Percentiles rank a stretch among this genome's conserved stretches.
Evolutionary conservation across 2,329 filamentous ascomycete genomes (phyloP).

Genomic region (Colletotrichum limetticola): DNA sequence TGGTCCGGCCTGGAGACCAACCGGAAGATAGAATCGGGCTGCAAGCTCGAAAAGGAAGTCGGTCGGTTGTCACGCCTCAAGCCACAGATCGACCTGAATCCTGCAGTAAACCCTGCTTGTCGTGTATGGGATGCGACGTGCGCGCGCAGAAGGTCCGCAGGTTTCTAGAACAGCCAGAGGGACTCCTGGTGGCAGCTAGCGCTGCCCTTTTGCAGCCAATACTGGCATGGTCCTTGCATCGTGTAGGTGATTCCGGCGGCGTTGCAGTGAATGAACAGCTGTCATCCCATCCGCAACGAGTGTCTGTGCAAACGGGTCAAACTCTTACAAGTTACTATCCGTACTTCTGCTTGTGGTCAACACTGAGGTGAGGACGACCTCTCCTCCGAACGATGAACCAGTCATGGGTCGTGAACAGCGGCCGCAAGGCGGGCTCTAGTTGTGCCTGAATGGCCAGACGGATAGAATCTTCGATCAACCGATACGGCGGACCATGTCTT

Average conservation of each 20-base stretch:
- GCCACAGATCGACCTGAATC: slow-evolving; percentile 30
- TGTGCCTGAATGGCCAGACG: not conserved
- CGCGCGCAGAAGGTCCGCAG: slow-evolving; percentile 10
- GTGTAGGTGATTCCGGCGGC: not conserved
- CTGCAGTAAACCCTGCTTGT: slow-evolving; percentile 28
- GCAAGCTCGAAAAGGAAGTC: slow-evolving; percentile 34
- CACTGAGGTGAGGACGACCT: not conserved
- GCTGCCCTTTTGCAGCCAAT: slow-evolving; percentile 14
- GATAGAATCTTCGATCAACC: not conserved
- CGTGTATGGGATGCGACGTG: not conserved
- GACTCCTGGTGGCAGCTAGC: not conserved
- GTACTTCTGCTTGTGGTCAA: not conserved
- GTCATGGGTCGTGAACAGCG: too few species aligned
- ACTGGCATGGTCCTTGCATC: not conserved
- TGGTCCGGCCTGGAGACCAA: slow-evolving; percentile 12
- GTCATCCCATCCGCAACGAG: slow-evolving; percentile 1
- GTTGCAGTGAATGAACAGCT: not conserved
- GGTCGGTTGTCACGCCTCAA: slow-evolving; percentile 25
- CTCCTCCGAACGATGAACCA: not conserved
- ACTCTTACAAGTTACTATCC: not conserved
- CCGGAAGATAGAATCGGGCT: slow-evolving; percentile 26
- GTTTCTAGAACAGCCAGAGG: slow-evolving; percentile 27
- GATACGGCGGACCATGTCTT: not conserved
- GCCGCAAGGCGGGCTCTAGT: too few species aligned
- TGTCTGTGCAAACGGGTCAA: not conserved